Base-by-base conservation (phyloP, 805 yeast species). In the Kodamaea neixiangensis region DNA sequence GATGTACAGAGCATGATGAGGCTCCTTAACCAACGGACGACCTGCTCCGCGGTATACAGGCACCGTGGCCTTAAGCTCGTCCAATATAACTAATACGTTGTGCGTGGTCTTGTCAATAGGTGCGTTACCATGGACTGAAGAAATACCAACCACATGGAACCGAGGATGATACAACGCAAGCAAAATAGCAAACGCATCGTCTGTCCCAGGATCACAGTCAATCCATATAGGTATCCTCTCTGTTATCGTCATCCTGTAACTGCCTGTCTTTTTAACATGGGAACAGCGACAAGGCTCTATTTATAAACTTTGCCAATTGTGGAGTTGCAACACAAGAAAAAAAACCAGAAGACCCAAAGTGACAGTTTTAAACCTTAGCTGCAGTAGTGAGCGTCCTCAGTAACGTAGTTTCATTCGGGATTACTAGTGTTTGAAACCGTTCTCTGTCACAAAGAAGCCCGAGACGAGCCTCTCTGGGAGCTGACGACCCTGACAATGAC, bases 151-250 rank as follows among this genome's bases (percentile, higher is more conserved):
- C 7, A 88, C 65, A 13, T 79, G 65, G 66, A 82, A 80, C 20
- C 75, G 68, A 0, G 89, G 87, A 55, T 83, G 79, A 60, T 78
- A 80, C 6, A 81, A 71, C 0, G 89, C 82, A 20, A 90, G 56
- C 7, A 87, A 68, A 6, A 90, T 73, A 3, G 94, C 96, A 42
- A 88, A 78, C 1, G 88, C 85, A 60, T 90, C 97, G 62, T 90
- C 97, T 60, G 87, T 94, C 1, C 97, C 96, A 0, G 96, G 96
- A 62, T 90, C 97, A 66, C 97, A 90, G 67, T 90, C 97, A 10
- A 90, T 66, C 96, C 96, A 90, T 4, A 90, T 60, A 0, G 96
- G 96, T 2, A 72, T 58, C 10, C 48, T 50, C 15, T 61, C 55
- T 13, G 42, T 14, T 7, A 54, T 41, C 1, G 67, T 63, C 68